Conservation (phyloP, 2,329 filamentous ascomycete genomes). For the Alternaria longipes region DNA sequence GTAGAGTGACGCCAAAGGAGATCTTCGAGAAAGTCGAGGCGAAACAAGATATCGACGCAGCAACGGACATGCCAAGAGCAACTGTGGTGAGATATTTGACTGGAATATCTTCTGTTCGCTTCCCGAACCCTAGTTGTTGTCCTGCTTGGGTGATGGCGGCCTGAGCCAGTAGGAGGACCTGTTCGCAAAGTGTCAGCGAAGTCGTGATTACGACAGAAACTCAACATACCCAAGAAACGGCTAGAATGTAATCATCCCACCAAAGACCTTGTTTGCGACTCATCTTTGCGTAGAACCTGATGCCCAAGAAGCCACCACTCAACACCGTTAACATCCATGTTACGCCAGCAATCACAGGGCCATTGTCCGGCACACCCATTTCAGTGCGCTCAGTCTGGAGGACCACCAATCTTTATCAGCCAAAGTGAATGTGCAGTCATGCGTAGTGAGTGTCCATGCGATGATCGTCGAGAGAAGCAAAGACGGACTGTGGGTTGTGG, state of each 20-base stretch:
- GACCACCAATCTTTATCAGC: conserved; percentile 8
- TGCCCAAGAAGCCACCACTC: conserved; percentile 30
- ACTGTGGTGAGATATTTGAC: conserved; percentile 26
- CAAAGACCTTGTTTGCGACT: conserved; percentile 37
- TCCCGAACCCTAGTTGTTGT: conserved; percentile 34
- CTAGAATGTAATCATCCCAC: conserved; percentile 44
- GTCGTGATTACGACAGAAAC: too few relatives aligned
- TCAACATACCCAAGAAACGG: conserved; percentile 34
- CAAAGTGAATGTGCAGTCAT: conserved; percentile 2
- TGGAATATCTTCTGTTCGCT: conserved; percentile 30
- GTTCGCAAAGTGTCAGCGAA: conserved; percentile 5
- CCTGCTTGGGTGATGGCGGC: conserved; percentile 32
- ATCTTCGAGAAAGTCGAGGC: conserved; percentile 39
- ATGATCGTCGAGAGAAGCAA: conserved; percentile 1
- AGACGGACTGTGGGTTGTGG: neutral
- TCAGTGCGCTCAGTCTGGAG: conserved; percentile 1
- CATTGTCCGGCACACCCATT: conserved; percentile 33
- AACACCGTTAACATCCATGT: conserved; percentile 38
- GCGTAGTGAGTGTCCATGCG: neutral
- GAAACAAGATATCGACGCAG: conserved; percentile 37
- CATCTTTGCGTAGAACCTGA: conserved; percentile 40
- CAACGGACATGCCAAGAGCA: conserved; percentile 25
- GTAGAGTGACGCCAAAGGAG: conserved; percentile 40
- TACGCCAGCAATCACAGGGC: conserved; percentile 34
- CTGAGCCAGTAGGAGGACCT: conserved; percentile 35